Base-by-base conservation (phyloP, 2,329 filamentous ascomycete genomes). In the Curvularia spicifera region DNA sequence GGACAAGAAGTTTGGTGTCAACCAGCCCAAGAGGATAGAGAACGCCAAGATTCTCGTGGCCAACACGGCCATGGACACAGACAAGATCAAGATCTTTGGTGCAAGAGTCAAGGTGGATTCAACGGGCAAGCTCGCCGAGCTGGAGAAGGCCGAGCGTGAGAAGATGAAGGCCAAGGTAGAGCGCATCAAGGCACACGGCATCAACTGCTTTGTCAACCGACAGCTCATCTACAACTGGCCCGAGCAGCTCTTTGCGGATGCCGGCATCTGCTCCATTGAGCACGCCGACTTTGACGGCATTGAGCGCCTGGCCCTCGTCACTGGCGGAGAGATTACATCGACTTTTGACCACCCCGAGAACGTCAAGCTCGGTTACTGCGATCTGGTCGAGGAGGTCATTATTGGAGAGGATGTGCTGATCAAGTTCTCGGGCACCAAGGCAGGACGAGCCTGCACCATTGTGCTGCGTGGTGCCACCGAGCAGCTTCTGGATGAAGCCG, bases 211-310 rank as follows among this genome's bases (percentile, higher is more conserved):
- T 80, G 97, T 99, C 79, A 99, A 99, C 86, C 86, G 95, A 70
- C 95, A 99, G 79, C 87, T 99, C 64, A 99, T 99, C 81, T 99
- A 99, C 85, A 99, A 99, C 85, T 99, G 95, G 95, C 95, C 95
- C 5, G 95, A 99, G 80, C 95, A 99, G 81, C 89, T 99, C 46
- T 99, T 99, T 75, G 93, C 94, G 35, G 95, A 99, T 78, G 94
- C 93, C 7, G 95, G 95, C 62, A 98, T 99, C 79, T 91, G 96
- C 84, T 97, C 93, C 28, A 99, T 99, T 70, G 95, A 99, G 82
- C 95, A 99, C 78, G 95, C 95, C 66, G 95, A 99, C 81, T 99
- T 99, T 74, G 95, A 99, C 76, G 95, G 95, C 65, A 96, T 99
- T 67, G 95, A 99, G 83, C 87, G 95, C 43, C 80, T 99, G 69